A percentile compares a stretch with the other conserved stretches of the same genome.
Conservation (phyloP, 768 basidiomycete genomes). For the Strobilomyces confusus region DNA sequence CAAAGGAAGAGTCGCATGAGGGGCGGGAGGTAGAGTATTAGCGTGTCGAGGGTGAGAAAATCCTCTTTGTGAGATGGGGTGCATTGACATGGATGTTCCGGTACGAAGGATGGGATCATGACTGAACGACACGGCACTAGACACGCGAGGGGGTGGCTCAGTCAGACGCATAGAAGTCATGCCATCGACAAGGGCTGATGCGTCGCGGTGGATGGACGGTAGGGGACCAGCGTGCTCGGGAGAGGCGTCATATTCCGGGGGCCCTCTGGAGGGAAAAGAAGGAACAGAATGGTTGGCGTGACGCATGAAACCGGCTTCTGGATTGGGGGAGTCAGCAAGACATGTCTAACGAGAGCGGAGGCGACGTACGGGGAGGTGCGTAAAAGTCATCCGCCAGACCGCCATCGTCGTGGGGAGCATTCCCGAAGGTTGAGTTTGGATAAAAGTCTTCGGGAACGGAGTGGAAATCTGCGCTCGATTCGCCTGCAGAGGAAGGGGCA, state of each 20-base stretch:
- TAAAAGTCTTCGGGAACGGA: neutral
- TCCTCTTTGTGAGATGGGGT: slow-evolving; percentile 28
- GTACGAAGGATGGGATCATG: slow-evolving; percentile 51
- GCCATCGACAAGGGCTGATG: slow-evolving; percentile 43
- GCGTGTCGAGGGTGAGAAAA: slow-evolving; percentile 38
- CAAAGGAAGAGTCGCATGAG: slow-evolving; percentile 22
- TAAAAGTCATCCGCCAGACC: slow-evolving; percentile 17
- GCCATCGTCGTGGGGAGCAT: slow-evolving; percentile 2
- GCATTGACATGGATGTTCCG: slow-evolving; percentile 55
- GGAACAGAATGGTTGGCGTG: slow-evolving; percentile 48
- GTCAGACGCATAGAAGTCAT: slow-evolving; percentile 54
- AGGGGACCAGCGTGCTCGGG: slow-evolving; percentile 24
- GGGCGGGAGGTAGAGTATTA: slow-evolving; percentile 37
- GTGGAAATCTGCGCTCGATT: slow-evolving; percentile 2
- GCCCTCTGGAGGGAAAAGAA: slow-evolving; percentile 38
- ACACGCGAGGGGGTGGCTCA: slow-evolving; percentile 35
- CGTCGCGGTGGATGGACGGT: slow-evolving; percentile 37
- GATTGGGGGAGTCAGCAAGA: slow-evolving; percentile 6
- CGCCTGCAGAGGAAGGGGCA: slow-evolving; percentile 6
- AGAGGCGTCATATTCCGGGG: slow-evolving; percentile 30
- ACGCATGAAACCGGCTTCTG: slow-evolving; percentile 35
- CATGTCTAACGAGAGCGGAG: neutral
- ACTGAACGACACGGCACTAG: slow-evolving; percentile 26
- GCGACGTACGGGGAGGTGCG: slow-evolving; percentile 19
- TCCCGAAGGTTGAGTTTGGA: slow-evolving; percentile 4